phyloP scores from a whole-genome alignment of 2,329 filamentous ascomycete species.

The Phialophora verrucosa region DNA sequence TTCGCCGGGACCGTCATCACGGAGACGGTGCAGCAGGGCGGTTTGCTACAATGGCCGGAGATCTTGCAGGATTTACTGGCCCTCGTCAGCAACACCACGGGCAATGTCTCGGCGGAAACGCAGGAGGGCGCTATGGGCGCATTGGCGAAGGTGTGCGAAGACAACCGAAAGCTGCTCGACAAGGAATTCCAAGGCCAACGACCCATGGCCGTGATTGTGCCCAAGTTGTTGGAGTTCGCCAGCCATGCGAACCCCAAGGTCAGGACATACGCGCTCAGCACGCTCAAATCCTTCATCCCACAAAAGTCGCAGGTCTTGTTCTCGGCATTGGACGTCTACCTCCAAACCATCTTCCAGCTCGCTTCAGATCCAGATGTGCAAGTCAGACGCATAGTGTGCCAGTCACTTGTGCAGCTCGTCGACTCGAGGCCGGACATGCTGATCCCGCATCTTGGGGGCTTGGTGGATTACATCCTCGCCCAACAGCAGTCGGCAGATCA shows the following conservation, averaged over 20 bases:
- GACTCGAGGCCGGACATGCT: constrained; percentile 91
- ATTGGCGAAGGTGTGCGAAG: constrained; percentile 93
- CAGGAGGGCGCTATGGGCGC: constrained; percentile 95
- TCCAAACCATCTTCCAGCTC: constrained; percentile 81
- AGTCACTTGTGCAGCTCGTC: constrained; percentile 88
- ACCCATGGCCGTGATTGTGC: constrained; percentile 85
- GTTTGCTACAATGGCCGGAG: constrained; percentile 88
- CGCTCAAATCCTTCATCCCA: constrained; percentile 90
- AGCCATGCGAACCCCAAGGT: constrained; percentile 77
- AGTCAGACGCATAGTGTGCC: constrained; percentile 90
- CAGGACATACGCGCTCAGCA: constrained; percentile 76
- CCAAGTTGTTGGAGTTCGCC: constrained; percentile 87
- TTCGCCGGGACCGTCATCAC: constrained; percentile 94
- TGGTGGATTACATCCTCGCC: constrained; percentile 90
- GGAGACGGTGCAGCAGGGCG: constrained; percentile 82
- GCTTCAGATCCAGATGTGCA: constrained; percentile 77
- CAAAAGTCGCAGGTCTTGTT: constrained; percentile 82
- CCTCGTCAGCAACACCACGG: constrained; percentile 74
- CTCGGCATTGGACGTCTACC: constrained; percentile 77
- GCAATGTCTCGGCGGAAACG: constrained; percentile 70
- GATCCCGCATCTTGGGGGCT: constrained; percentile 79
- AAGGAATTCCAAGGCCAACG: constrained; percentile 86
- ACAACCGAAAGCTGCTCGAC: constrained; percentile 85
- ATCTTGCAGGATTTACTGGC: constrained; percentile 81
- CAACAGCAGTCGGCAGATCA: constrained; percentile 85